Base-by-base conservation (phyloP, 305 asterid genomes). In the Galium porrigens region DNA sequence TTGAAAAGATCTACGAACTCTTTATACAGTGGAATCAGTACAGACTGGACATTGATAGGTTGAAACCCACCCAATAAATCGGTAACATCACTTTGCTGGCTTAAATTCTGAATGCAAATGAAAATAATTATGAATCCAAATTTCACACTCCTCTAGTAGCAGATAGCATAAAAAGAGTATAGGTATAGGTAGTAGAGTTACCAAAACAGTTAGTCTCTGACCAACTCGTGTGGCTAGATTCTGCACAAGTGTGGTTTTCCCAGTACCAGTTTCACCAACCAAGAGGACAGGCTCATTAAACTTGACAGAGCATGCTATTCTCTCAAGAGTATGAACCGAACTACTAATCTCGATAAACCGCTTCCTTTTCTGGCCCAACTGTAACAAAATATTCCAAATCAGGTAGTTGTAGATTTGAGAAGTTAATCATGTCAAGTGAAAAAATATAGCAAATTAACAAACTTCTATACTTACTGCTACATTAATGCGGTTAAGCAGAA, bases 241-340 rank as follows among this genome's bases (percentile, higher is more conserved):
- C 77, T 94, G 99, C 64, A 94, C 99, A 74, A 94, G 94, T 51
- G 99, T 94, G 59, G 99, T 94, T 81, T 94, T 94, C 73, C 99
- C 99, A 51, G 99, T 82, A 71, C 99, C 97, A 57, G 99, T 94
- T 78, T 94, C 99, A 77, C 99, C 99, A 75, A 94, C 99, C 82
- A 94, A 78, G 46, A 94, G 87, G 67, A 94, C 94, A 42, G 97
- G 97, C 78, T 94, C 99, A 71, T 94, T 94, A 68, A 69, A 76
- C 75, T 82, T 80, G 55, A 82, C 88, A 65, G 99, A 90, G 78
- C 90, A 77, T 60, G 97, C 97, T 69, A 94, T 86, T 81, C 78
- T 90, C 82, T 94, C 99, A 68, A 94, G 99, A 68, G 89, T 80
- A 59, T 86, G 86, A 55, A 81, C 83, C 14, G 95, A 86, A 79